A percentile compares a stretch with the other conserved stretches of the same genome.
phyloP scores from a whole-genome alignment of 2,329 filamentous ascomycete species.

The Fusarium nanum region DNA sequence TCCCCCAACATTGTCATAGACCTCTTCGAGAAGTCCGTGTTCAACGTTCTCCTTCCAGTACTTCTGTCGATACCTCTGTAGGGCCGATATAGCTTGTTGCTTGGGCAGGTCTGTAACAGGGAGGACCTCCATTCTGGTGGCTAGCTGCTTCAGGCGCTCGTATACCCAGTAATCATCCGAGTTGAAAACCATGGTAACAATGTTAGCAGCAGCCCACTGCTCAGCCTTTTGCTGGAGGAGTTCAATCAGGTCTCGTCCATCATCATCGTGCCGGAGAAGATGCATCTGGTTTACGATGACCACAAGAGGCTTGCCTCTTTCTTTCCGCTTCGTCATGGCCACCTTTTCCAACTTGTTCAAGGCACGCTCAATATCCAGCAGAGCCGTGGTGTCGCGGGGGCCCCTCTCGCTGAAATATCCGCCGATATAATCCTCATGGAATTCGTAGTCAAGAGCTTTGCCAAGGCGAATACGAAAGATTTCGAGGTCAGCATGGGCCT shows the following conservation, averaged over 20 bases:
- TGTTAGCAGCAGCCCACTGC: slow-evolving; percentile 91
- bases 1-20: slow-evolving; percentile 90
- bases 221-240: slow-evolving; percentile 95
- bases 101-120: slow-evolving; percentile 87
- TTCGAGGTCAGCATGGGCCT: slow-evolving; percentile 93
- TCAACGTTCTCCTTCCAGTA: slow-evolving; percentile 75
- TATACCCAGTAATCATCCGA: slow-evolving; percentile 99
- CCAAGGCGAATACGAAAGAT: slow-evolving; percentile 94
- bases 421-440: slow-evolving; percentile 97
- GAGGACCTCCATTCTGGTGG: slow-evolving; percentile 94
- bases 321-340: slow-evolving; percentile 75
- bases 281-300: slow-evolving; percentile 96
- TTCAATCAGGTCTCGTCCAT: slow-evolving; percentile 92
- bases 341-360: slow-evolving; percentile 99
- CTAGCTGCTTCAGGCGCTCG: slow-evolving; percentile 90
- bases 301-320: slow-evolving; percentile 77
- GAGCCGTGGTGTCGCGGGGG: slow-evolving; percentile 88
- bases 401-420: slow-evolving; percentile 95
- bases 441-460: slow-evolving; percentile 95
- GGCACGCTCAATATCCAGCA: slow-evolving; percentile 94
- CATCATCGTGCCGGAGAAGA: slow-evolving; percentile 88
- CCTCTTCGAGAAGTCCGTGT: slow-evolving; percentile 71
- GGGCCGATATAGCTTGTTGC: slow-evolving; percentile 77
- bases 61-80: slow-evolving; percentile 81
- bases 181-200: slow-evolving; percentile 94